phyloP scores from a whole-genome alignment of 2,329 filamentous ascomycete genomes.

The Berkeleyomyces rouxiae region DNA sequence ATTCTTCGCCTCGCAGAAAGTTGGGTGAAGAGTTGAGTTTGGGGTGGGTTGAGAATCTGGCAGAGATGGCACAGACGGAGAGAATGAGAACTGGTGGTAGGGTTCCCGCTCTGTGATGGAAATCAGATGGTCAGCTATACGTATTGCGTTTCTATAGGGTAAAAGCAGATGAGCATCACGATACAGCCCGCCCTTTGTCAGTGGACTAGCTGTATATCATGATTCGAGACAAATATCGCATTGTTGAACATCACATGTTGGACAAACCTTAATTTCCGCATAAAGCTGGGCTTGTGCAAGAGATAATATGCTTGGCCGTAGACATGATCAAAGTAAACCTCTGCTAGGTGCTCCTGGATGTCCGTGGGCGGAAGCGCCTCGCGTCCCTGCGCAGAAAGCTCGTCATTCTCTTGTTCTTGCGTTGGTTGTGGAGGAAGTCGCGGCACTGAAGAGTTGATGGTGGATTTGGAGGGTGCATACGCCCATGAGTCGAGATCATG shows the following conservation, averaged over 20 bases:
- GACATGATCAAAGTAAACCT: constrained; percentile 88
- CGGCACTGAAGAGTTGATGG: constrained; percentile 21
- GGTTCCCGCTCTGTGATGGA: constrained; percentile 45
- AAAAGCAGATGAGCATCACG: no score
- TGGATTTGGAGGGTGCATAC: constrained; percentile 36
- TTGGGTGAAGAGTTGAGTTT: constrained; percentile 56
- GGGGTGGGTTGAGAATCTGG: constrained; percentile 82
- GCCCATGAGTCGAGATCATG: constrained; percentile 71
- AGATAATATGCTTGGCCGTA: constrained; percentile 93
- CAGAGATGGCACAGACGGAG: constrained; percentile 91
- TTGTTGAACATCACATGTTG: not conserved
- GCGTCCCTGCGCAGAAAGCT: constrained; percentile 62
- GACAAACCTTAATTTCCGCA: constrained; percentile 60
- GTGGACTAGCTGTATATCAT: not conserved
- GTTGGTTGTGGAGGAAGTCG: not conserved
- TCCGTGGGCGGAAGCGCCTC: constrained; percentile 73
- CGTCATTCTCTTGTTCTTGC: constrained; percentile 56
- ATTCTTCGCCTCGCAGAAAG: constrained; percentile 78
- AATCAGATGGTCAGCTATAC: constrained; percentile 8
- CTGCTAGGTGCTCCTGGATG: constrained; percentile 80
- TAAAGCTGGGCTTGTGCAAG: constrained; percentile 92
- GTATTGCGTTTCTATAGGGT: no score
- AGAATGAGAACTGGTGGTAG: constrained; percentile 80
- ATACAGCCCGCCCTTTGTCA: constrained; percentile 14
- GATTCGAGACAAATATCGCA: not conserved